These are phyloP conservation scores for Fusarium luffae DNA, from an alignment of 2,329 filamentous ascomycete species.

Conservation along the genomic window DNA sequence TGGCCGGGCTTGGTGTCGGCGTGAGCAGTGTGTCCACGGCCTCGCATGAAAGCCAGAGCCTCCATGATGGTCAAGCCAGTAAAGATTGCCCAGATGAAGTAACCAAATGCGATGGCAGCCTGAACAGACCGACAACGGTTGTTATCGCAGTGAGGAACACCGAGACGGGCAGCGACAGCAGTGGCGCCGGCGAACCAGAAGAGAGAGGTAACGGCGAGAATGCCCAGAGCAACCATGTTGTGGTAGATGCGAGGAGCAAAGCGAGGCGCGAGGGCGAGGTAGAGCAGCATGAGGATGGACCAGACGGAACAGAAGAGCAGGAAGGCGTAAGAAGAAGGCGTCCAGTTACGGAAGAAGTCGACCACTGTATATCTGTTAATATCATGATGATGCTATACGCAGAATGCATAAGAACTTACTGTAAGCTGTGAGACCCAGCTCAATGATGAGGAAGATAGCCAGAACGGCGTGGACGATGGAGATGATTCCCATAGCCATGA, in stretches of 20 bases:
- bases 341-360: conserved; percentile 19
- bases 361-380: conserved; percentile 35
- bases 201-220: conserved; percentile 79
- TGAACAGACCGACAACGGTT: conserved; percentile 69
- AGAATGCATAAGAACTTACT: conserved; percentile 59
- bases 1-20: conserved; percentile 46
- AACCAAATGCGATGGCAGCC: conserved; percentile 73
- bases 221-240: conserved; percentile 70
- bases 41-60: conserved; percentile 56
- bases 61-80: conserved; percentile 60
- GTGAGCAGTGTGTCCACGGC: conserved; percentile 50
- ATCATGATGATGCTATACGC: not conserved
- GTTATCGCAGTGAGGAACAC: conserved; percentile 63
- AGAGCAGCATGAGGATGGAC: conserved; percentile 77
- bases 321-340: conserved; percentile 72
- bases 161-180: conserved; percentile 75
- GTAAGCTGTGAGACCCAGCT: conserved; percentile 80
- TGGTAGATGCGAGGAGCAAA: conserved; percentile 71
- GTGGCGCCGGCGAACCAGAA: conserved; percentile 94
- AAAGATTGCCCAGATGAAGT: conserved; percentile 69
- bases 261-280: conserved; percentile 74
- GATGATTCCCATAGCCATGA: conserved; percentile 66
- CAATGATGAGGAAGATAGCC: conserved; percentile 75
- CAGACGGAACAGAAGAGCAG: conserved; percentile 83
- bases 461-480: conserved; percentile 75